Base-by-base conservation (phyloP, 768 basidiomycete genomes). In the Auricularia heimuer region DNA sequence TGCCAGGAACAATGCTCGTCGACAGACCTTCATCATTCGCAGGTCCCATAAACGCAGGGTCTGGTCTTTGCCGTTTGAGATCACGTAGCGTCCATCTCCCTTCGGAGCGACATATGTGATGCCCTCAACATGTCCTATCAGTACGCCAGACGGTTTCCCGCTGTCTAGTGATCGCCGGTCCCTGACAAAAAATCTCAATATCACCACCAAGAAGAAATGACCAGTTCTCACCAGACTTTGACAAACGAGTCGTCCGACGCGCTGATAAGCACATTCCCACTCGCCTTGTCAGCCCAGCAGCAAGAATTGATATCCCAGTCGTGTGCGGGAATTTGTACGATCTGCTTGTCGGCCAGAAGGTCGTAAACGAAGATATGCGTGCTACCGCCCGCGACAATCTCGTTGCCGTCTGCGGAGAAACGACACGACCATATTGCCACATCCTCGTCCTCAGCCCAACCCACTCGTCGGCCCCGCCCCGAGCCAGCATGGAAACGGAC, bases 51-150 rank as follows among this genome's bases (percentile, higher is more conserved):
- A 76, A 6, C 94, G 86, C 62, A 94, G 78, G 1, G 90, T 85
- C 70, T 98, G 95, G 72, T 98, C 96, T 75, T 98, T 98, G 44
- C 94, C 94, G 71, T 98, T 98, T 18, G 92, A 94, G 56, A 98
- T 87, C 58, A 96, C 79, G 73, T 98, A 98, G 66, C 96, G 87
- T 8, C 96, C 96, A 71, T 98, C 96, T 4, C 96, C 96, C 70
- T 97, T 98, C 1, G 96, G 89, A 39, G 93, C 89, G 14, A 97
- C 94, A 68, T 92, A 92, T 4, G 96, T 94, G 65, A 98, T 89
- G 51, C 96, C 93, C 71, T 98, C 95, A 0, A 94, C 97, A 68
- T 98, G 96, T 0, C 97, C 97, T 54, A 96, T 87, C 14, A 98
- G 81, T 1, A 96, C 90, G 24, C 96, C 97, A 3, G 94, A 94